phyloP scores from a whole-genome alignment of 257 asterid species.

The Pogostemon cablin region DNA sequence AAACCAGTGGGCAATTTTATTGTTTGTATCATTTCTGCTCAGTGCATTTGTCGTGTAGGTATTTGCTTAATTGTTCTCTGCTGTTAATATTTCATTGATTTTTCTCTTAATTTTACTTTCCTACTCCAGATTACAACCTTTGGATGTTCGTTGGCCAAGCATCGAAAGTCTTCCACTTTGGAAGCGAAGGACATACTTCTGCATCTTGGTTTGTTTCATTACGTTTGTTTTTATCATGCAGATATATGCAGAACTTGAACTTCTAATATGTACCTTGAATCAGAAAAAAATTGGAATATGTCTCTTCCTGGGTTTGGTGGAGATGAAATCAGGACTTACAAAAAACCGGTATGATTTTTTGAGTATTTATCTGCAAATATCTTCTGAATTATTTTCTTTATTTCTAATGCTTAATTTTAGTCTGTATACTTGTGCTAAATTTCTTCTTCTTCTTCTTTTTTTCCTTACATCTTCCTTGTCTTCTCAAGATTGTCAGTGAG shows the following conservation, averaged over 20 bases:
- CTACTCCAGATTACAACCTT: slow-evolving; percentile 76
- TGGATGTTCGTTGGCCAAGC: slow-evolving; percentile 93
- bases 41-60: slow-evolving; percentile 3
- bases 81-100: slow-evolving; percentile 8
- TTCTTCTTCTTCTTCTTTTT: neutral
- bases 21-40: slow-evolving; percentile 20
- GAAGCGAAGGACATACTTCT: slow-evolving; percentile 93
- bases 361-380: slow-evolving; percentile 18
- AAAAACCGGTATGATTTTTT: slow-evolving; percentile 61
- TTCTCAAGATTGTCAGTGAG: slow-evolving; percentile 65
- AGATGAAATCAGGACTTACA: slow-evolving; percentile 82
- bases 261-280: slow-evolving; percentile 27
- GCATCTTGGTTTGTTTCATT: slow-evolving; percentile 75
- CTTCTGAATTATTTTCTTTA: neutral
- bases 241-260: slow-evolving; percentile 32
- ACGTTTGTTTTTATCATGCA: slow-evolving; percentile 21
- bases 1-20: neutral
- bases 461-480: slow-evolving; percentile 32
- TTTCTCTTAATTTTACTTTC: slow-evolving; percentile 17
- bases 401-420: neutral
- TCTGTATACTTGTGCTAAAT: neutral
- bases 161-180: slow-evolving; percentile 80
- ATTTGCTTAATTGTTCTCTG: slow-evolving; percentile 5
- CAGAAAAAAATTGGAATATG: slow-evolving; percentile 93
- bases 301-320: slow-evolving; percentile 91